Conservation (phyloP, 805 yeast species). For the Yarrowia sp. region DNA sequence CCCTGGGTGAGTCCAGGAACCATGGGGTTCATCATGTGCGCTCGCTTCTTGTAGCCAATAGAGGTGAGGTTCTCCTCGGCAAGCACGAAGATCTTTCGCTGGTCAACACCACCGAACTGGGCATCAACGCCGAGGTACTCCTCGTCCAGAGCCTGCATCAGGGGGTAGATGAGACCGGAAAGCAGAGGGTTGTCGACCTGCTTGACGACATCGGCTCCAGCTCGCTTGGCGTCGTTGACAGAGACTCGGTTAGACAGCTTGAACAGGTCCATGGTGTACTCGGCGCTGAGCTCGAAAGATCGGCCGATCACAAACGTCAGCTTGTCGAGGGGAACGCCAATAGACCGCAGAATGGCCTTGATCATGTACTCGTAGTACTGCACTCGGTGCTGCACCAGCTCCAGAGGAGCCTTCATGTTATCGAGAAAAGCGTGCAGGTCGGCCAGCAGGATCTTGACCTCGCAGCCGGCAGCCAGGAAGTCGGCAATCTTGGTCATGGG, state of each 20-base stretch:
- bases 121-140: slow-evolving; percentile 83
- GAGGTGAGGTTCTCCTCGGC: slow-evolving; percentile 91
- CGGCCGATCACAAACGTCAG: slow-evolving; percentile 83
- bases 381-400: slow-evolving; percentile 84
- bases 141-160: slow-evolving; percentile 98
- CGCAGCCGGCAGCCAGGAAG: slow-evolving; percentile 93
- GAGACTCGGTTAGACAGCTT: slow-evolving; percentile 78
- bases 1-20: slow-evolving; percentile 97
- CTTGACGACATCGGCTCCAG: slow-evolving; percentile 99
- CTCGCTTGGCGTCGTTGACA: slow-evolving; percentile 95
- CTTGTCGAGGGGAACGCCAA: slow-evolving; percentile 89
- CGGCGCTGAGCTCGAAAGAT: slow-evolving; percentile 74
- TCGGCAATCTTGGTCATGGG: slow-evolving; percentile 97
- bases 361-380: slow-evolving; percentile 81
- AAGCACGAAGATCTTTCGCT: slow-evolving; percentile 92
- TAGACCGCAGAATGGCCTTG: slow-evolving; percentile 78
- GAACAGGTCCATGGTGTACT: slow-evolving; percentile 88
- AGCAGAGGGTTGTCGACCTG: slow-evolving; percentile 93
- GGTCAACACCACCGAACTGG: slow-evolving; percentile 99
- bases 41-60: slow-evolving; percentile 94
- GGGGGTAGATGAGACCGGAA: slow-evolving; percentile 91
- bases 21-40: slow-evolving; percentile 98
- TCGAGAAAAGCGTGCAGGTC: slow-evolving; percentile 96
- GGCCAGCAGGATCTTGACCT: slow-evolving; percentile 85
- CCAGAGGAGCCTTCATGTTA: slow-evolving; percentile 97